phyloP scores from a whole-genome alignment of 2,329 filamentous ascomycete species.

The Alternaria arborescens region DNA sequence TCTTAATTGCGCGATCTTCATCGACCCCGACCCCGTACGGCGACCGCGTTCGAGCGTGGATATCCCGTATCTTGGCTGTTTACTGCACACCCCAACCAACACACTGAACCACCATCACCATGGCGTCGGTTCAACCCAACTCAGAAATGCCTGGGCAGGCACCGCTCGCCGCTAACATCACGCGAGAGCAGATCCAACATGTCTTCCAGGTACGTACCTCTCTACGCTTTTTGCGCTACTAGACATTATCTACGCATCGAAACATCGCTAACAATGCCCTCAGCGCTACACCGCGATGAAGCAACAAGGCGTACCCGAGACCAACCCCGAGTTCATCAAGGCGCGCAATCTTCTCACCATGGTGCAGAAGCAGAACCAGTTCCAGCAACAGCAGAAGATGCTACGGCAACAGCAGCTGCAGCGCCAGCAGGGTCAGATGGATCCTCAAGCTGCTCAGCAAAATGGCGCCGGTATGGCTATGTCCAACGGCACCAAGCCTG shows the following conservation, averaged over 20 bases:
- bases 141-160: slow-evolving; percentile 72
- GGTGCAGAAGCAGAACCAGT: slow-evolving; percentile 71
- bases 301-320: slow-evolving; percentile 78
- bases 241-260: slow-evolving; percentile 10
- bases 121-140: slow-evolving; percentile 82
- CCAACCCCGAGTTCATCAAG: slow-evolving; percentile 88
- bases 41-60: slow-evolving; percentile 30
- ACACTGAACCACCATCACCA: slow-evolving; percentile 50
- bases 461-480: slow-evolving; percentile 53
- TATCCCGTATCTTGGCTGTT: slow-evolving; percentile 18
- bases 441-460: slow-evolving; percentile 59
- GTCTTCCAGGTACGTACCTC: slow-evolving; percentile 67
- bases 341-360: slow-evolving; percentile 76
- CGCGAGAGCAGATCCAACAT: slow-evolving; percentile 79
- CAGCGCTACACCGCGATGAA: slow-evolving; percentile 95
- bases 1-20: slow-evolving; percentile 32
- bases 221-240: slow-evolving; percentile 5
- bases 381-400: slow-evolving; percentile 52
- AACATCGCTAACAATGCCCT: slow-evolving; percentile 48
- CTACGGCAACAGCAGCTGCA: slow-evolving; percentile 58
- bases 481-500: slow-evolving; percentile 59
- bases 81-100: slow-evolving; percentile 27
- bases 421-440: slow-evolving; percentile 63
- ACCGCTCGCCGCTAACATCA: slow-evolving; percentile 72
- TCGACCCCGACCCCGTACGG: slow-evolving; percentile 23